Evolutionary conservation across 2,329 filamentous ascomycete genomes (phyloP), one percentile per base, ranked within the genome.

Genomic region (Colletotrichum costaricense): DNA sequence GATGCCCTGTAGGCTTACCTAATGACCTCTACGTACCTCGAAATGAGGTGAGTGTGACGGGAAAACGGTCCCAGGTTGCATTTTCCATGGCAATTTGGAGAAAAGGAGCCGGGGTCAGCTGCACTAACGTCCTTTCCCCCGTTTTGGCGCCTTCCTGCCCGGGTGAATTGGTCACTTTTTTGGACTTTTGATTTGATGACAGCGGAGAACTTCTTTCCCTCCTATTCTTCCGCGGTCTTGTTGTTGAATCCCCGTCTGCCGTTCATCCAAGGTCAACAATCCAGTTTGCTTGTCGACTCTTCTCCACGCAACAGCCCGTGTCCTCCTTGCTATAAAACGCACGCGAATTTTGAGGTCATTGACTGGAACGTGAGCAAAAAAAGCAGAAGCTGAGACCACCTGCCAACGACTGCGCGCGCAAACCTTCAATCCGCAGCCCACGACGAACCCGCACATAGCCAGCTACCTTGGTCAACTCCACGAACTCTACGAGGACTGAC

Each of bases 71-170:
- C 57, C 58, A n/a, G 42, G 33, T 64, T 59, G 42, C 59, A 28
- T 69, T 68, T 57, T 69, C 54, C 56, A 49, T 22, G 42, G 42
- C 64, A 68, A 62, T 68, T 68, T 55, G 62, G 60, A 26, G 42
- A 60, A 49, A 24, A 57, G 57, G 55, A 58, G 42, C 54, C 14
- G 55, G 57, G 46, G 46, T 52, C 30, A 26, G 24, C 22, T 69
- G 59, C 26, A 60, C 38, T 26, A 30, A 60, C 38, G 30, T 12
- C 22, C 26, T 4, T 35, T 35, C 22, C 33, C 33, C 38, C 60
- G 30, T 38, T 54, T 28, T 60, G 30, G 56, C 30, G 30, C 33
- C 22, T 63, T 63, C 19, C 42, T 52, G n/a, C 35, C 35, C 33
- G 30, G 30, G 1, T 42, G 62, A 64, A 26, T 65, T 65, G 63